A percentile compares a stretch with the other conserved stretches of the same genome.
Conservation (phyloP, 495 filamentous ascomycete species). For the Hypoxylon rickii region DNA sequence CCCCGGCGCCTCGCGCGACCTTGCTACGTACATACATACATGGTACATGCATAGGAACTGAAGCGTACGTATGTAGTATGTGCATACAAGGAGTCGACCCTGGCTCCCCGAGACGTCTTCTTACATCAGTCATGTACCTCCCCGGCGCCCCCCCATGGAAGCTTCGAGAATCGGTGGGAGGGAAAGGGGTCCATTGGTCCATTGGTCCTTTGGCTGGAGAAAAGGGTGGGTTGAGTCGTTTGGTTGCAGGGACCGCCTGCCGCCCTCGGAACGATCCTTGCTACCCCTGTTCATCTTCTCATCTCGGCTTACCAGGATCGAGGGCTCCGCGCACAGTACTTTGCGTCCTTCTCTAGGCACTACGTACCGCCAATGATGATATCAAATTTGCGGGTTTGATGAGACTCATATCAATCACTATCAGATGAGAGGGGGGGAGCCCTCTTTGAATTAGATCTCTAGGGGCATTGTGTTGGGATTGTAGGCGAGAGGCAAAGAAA, state of each 20-base stretch:
- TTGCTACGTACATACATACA: no score
- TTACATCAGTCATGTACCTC: constrained; percentile 26
- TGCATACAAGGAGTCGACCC: no score
- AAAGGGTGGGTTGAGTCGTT: constrained; percentile 13
- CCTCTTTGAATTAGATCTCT: no score
- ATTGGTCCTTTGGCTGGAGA: no score
- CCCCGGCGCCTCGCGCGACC: no score
- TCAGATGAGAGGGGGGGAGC: background rate
- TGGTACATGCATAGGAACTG: no score
- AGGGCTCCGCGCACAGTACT: constrained; percentile 23
- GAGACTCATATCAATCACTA: constrained; percentile 24
- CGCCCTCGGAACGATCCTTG: constrained; percentile 40
- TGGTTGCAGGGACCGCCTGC: constrained; percentile 33
- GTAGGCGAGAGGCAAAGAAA: background rate
- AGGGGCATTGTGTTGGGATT: no score
- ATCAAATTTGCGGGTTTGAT: constrained; percentile 30
- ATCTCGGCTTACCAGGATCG: constrained; percentile 33
- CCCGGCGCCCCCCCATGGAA: constrained; percentile 49
- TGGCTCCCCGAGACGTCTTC: constrained; percentile 18
- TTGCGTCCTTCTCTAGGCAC: no score
- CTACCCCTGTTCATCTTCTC: constrained; percentile 26
- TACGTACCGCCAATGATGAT: constrained; percentile 19
- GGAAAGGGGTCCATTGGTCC: constrained; percentile 27
- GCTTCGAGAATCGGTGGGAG: constrained; percentile 46
- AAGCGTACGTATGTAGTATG: no score